These are phyloP conservation scores for Candida insectalens DNA, from an alignment of 805 yeast species.

Conservation along the genomic window DNA sequence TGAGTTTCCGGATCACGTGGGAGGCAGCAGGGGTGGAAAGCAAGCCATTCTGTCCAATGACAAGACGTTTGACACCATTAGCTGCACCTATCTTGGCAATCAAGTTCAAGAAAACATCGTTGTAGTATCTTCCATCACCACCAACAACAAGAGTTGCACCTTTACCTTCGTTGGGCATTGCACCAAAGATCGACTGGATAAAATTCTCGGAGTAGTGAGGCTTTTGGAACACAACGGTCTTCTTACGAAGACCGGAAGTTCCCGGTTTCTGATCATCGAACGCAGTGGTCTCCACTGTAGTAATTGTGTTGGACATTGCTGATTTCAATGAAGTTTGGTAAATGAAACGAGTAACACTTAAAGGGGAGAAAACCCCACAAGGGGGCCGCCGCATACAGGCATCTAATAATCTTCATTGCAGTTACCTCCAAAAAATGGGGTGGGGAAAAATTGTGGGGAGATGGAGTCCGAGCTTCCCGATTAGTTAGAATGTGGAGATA, in stretches of 20 bases:
- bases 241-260: conserved; percentile 92
- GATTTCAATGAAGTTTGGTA: conserved; percentile 22
- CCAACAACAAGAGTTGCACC: conserved; percentile 81
- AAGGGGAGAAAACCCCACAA: too few relatives aligned
- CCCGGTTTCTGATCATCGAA: conserved; percentile 95
- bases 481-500: too few relatives aligned
- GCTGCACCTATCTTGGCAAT: conserved; percentile 84
- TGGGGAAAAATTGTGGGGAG: too few relatives aligned
- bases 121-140: conserved; percentile 94
- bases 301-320: conserved; percentile 10
- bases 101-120: conserved; percentile 67
- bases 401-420: neutral
- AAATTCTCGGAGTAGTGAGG: conserved; percentile 88
- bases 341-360: too few relatives aligned
- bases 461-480: too few relatives aligned
- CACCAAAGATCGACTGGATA: conserved; percentile 72
- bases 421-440: too few relatives aligned
- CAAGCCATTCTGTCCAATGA: conserved; percentile 82
- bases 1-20: conserved; percentile 70
- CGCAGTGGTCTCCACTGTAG: conserved; percentile 52
- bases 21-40: conserved; percentile 96
- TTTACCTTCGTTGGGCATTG: conserved; percentile 83
- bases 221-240: conserved; percentile 69
- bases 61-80: conserved; percentile 77
- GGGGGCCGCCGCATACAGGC: too few relatives aligned